These are phyloP conservation scores for Capronia coronata DNA, from an alignment of 2,329 filamentous ascomycete genomes.

Conservation along the genomic window DNA sequence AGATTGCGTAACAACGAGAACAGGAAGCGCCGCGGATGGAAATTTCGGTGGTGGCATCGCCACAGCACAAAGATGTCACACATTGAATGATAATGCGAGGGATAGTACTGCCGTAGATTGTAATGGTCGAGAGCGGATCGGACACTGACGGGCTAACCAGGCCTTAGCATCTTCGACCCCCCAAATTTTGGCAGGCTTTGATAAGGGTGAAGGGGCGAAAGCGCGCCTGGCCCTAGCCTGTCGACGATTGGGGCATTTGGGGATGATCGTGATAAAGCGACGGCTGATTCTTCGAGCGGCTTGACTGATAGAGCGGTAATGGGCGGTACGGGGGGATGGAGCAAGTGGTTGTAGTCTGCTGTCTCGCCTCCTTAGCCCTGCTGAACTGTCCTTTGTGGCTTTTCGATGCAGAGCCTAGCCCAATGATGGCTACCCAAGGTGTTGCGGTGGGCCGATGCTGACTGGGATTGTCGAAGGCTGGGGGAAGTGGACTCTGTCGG, in stretches of 20 bases:
- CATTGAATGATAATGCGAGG: background rate
- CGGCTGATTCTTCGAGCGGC: slow-evolving; percentile 13
- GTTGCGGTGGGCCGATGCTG: slow-evolving; percentile 7
- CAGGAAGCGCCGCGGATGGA: slow-evolving; percentile 9
- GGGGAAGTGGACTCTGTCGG: slow-evolving; percentile 6
- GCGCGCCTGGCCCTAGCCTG: background rate
- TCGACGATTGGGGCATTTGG: slow-evolving; percentile 5
- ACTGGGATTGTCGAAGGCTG: slow-evolving; percentile 8
- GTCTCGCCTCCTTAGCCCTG: slow-evolving; percentile 10
- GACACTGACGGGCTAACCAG: too few relatives aligned
- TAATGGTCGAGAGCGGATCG: slow-evolving; percentile 6
- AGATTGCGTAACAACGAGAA: slow-evolving; percentile 19
- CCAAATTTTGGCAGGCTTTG: too few relatives aligned
- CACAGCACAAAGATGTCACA: background rate
- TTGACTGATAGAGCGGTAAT: slow-evolving; percentile 8
- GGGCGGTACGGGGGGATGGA: slow-evolving; percentile 13
- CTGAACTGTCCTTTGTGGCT: slow-evolving; percentile 9
- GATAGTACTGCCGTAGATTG: background rate
- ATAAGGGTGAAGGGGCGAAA: background rate
- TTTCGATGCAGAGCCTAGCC: background rate
- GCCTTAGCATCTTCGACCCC: too few relatives aligned
- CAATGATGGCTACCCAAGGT: slow-evolving; percentile 7
- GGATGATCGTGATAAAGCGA: slow-evolving; percentile 20
- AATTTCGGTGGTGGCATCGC: slow-evolving; percentile 3
- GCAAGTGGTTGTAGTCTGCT: background rate